Conservation (phyloP, 2,329 filamentous ascomycete genomes). For the Colletotrichum eleusines region DNA sequence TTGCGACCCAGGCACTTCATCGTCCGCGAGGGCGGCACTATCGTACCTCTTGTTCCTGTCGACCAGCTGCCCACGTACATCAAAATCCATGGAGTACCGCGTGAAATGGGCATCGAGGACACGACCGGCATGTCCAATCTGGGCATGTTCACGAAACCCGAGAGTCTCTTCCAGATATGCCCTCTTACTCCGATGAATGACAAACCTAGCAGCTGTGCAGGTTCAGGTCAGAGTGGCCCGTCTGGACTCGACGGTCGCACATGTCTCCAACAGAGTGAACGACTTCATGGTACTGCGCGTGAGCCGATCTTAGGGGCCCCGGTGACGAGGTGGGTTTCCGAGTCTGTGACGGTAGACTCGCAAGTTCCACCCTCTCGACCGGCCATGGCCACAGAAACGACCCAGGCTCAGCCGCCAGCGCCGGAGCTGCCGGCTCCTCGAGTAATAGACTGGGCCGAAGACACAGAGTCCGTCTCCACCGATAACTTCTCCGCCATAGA, state of each 20-base stretch:
- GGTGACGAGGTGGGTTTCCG: background rate
- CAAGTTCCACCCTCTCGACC: background rate
- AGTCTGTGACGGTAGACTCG: background rate
- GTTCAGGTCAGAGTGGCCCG: background rate
- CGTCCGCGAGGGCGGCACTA: conserved; percentile 51
- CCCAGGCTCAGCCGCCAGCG: background rate
- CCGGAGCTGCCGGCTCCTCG: background rate
- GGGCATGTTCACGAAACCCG: conserved; percentile 47
- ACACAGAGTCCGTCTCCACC: conserved; percentile 34
- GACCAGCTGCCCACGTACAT: conserved; percentile 65
- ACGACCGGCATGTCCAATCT: conserved; percentile 55
- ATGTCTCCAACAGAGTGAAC: background rate
- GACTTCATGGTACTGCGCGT: background rate
- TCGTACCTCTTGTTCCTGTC: conserved; percentile 66
- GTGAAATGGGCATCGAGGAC: conserved; percentile 54
- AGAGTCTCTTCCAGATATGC: conserved; percentile 33
- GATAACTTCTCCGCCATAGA: conserved; percentile 30
- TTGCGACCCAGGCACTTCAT: conserved; percentile 54
- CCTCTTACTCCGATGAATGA: conserved; percentile 6
- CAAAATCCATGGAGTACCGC: conserved; percentile 58
- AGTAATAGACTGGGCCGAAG: conserved; percentile 38
- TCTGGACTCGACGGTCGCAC: background rate
- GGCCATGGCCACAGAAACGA: background rate
- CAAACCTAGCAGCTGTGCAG: background rate
- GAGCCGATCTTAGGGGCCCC: background rate